phyloP scores from a whole-genome alignment of 2,329 filamentous ascomycete genomes.

The Dryadomyces quercivorus region DNA sequence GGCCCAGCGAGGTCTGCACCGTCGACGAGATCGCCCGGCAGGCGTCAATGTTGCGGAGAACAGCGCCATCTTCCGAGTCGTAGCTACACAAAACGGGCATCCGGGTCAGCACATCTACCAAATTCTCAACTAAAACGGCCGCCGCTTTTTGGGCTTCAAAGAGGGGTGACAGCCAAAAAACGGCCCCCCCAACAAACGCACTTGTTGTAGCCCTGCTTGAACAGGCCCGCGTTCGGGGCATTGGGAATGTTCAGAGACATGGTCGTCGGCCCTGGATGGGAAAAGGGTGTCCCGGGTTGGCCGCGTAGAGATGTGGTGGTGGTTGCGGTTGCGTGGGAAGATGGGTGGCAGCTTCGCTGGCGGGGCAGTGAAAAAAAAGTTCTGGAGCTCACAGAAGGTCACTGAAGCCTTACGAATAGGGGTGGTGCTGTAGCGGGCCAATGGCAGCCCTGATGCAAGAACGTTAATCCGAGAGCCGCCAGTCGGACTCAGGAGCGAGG shows the following conservation, averaged over 20 bases:
- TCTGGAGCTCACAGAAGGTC: neutral
- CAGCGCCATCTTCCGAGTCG: constrained; percentile 96
- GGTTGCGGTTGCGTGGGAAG: too few relatives aligned
- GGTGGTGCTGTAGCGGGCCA: neutral
- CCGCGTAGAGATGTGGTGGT: neutral
- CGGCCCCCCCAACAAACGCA: constrained; percentile 31
- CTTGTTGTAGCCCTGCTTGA: constrained; percentile 96
- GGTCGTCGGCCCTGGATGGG: constrained; percentile 8
- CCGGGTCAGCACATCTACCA: constrained; percentile 15
- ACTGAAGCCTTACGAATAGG: constrained; percentile 2
- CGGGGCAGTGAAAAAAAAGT: constrained; percentile 7
- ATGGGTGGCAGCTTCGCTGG: constrained; percentile 5
- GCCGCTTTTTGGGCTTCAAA: neutral
- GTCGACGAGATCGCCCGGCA: constrained; percentile 92
- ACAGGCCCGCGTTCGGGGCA: constrained; percentile 84
- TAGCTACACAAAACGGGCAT: constrained; percentile 58
- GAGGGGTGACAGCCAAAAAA: constrained; percentile 14
- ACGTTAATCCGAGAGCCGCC: constrained; percentile 1
- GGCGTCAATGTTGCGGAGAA: constrained; percentile 96
- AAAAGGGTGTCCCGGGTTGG: neutral
- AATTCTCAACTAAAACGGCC: too few relatives aligned
- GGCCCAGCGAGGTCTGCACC: constrained; percentile 91
- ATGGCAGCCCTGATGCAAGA: neutral
- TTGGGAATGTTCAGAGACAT: constrained; percentile 97
- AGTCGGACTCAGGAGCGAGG: neutral